These are phyloP conservation scores for Clavispora asparagi DNA, from an alignment of 805 yeast species.

Conservation along the genomic window DNA sequence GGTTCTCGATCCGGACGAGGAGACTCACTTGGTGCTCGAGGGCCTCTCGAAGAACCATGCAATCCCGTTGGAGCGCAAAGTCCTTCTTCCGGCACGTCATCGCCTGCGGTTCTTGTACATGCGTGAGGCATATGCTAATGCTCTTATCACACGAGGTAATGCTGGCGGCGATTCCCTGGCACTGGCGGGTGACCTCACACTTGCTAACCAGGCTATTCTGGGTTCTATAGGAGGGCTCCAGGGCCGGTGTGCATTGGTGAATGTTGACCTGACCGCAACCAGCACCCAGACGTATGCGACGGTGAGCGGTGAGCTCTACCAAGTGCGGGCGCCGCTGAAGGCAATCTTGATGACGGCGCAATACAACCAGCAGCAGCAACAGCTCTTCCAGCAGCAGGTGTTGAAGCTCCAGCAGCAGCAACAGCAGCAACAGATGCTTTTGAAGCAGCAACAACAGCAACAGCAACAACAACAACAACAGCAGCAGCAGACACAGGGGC, in stretches of 20 bases:
- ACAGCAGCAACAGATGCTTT: constrained; percentile 18
- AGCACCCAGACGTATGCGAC: constrained; percentile 45
- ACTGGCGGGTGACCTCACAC: constrained; percentile 30
- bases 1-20: constrained; percentile 82
- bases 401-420: constrained; percentile 35
- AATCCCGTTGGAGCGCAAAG: constrained; percentile 75
- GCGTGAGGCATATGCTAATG: constrained; percentile 92
- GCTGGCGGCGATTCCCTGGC: constrained; percentile 37
- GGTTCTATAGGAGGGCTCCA: constrained; percentile 66
- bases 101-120: constrained; percentile 74
- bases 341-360: constrained; percentile 39
- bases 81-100: constrained; percentile 61
- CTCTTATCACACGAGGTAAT: constrained; percentile 60
- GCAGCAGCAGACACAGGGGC: constrained; percentile 57
- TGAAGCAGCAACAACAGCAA: too few relatives aligned
- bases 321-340: constrained; percentile 43
- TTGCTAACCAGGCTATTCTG: constrained; percentile 43
- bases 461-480: constrained; percentile 52
- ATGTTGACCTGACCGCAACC: constrained; percentile 44
- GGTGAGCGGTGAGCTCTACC: constrained; percentile 52
- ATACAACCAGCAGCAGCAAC: constrained; percentile 38
- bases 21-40: constrained; percentile 83
- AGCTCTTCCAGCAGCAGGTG: constrained; percentile 40
- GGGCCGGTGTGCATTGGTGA: constrained; percentile 74
- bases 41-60: constrained; percentile 82